These are phyloP conservation scores for Trametes elegans DNA, from an alignment of 768 basidiomycete species.

Conservation along the genomic window DNA sequence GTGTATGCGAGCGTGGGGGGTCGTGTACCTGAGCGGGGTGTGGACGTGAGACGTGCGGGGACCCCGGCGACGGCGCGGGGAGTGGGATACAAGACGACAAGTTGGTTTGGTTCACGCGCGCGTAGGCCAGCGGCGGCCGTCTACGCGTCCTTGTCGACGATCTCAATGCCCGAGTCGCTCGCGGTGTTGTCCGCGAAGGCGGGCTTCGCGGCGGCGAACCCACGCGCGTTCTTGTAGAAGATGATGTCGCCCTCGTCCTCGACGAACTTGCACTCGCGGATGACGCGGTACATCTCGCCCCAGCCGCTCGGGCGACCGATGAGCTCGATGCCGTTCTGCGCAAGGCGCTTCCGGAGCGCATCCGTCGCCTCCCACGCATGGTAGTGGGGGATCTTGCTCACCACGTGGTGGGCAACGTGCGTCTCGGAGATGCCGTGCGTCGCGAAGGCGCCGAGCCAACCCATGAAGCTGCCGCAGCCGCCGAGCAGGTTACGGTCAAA, in stretches of 20 bases:
- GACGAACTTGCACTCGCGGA: slow-evolving; percentile 86
- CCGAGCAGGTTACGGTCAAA: slow-evolving; percentile 82
- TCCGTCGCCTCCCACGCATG: slow-evolving; percentile 91
- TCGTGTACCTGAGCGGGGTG: no score
- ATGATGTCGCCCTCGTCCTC: slow-evolving; percentile 91
- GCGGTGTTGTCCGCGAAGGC: slow-evolving; percentile 57
- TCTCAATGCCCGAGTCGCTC: slow-evolving; percentile 69
- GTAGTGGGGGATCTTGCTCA: slow-evolving; percentile 96
- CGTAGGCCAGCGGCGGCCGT: neutral
- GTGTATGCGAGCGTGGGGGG: no score
- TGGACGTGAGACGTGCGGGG: neutral
- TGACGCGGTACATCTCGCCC: slow-evolving; percentile 77
- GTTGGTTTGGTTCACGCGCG: no score
- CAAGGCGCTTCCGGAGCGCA: slow-evolving; percentile 76
- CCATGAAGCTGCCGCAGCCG: slow-evolving; percentile 75
- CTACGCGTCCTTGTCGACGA: slow-evolving; percentile 33
- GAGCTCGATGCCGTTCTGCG: slow-evolving; percentile 55
- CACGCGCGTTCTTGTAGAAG: slow-evolving; percentile 87
- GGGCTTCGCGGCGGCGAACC: slow-evolving; percentile 70
- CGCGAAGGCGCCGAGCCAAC: slow-evolving; percentile 79
- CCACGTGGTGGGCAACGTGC: slow-evolving; percentile 89
- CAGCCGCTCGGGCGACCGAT: slow-evolving; percentile 76
- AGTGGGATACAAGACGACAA: neutral
- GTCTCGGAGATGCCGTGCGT: slow-evolving; percentile 95
- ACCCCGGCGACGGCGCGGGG: neutral